phyloP scores from a whole-genome alignment of 257 asterid species.

The Nicotiana tomentosiformis region DNA sequence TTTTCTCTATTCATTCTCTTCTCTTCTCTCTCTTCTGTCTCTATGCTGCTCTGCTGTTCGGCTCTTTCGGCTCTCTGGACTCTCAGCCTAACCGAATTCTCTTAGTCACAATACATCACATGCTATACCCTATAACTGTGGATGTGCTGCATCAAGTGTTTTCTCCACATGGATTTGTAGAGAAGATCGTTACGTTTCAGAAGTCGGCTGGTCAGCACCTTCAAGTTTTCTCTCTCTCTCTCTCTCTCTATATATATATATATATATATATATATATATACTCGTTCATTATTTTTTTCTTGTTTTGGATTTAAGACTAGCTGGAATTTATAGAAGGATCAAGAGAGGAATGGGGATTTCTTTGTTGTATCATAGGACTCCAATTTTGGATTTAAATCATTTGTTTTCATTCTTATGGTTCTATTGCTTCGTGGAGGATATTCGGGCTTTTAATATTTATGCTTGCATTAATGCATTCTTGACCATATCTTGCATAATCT shows the following conservation, averaged over 20 bases:
- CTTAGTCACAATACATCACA: conserved; percentile 98
- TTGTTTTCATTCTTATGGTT: not conserved
- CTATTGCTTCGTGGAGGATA: not conserved
- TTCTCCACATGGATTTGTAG: conserved; percentile 98
- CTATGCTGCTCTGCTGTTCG: conserved; percentile 77
- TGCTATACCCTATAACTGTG: conserved; percentile 99
- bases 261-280: not conserved
- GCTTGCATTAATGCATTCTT: not conserved
- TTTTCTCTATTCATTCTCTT: conserved; percentile 72
- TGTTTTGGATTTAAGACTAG: conserved; percentile 1
- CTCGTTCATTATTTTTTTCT: conserved; percentile 33
- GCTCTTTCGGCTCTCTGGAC: conserved; percentile 50
- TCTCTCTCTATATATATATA: conserved; percentile 12
- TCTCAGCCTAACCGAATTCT: conserved; percentile 99
- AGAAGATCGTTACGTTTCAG: conserved; percentile 99
- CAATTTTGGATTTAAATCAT: conserved; percentile 2
- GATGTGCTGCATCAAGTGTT: conserved; percentile 99
- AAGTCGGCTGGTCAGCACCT: conserved; percentile 99
- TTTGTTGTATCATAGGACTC: not conserved
- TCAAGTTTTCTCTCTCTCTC: conserved; percentile 45
- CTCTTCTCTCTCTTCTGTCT: conserved; percentile 77
- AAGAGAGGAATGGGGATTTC: not conserved
- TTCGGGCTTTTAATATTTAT: not conserved
- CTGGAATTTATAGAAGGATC: not conserved
- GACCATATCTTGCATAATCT: not conserved